Base-by-base conservation (phyloP, 2,329 filamentous ascomycete species). In the Pochonia chlamydosporia region DNA sequence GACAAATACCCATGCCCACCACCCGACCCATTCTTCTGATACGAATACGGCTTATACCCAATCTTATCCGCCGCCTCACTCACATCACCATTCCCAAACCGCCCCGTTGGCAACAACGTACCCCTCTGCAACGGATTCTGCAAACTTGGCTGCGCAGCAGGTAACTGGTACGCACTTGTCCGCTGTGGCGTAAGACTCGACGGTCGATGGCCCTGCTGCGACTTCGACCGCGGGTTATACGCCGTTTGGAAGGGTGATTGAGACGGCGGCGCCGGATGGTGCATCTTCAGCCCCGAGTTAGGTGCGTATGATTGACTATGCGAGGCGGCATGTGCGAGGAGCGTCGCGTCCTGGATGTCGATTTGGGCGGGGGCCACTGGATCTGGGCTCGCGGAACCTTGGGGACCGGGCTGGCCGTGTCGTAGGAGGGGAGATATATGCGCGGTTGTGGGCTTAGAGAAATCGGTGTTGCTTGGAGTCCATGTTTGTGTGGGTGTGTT, bases 11-110 rank as follows among this genome's bases (percentile, higher is more conserved):
- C 3, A 59, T 30, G 9, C 49, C 37, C 3, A 52, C n/a, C 49
- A 2, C 53, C 28, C 1, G 53, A 42, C 0, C 53, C 47, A 23
- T 44, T 53, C 24, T 47, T 56, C n/a, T 52, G 58, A n/a, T 60
- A 63, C n/a, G 60, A 52, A 46, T 64, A 62, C 9, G 67, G 62
- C 40, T 72, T 53, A 51, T 66, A 58, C 7, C 52, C 52, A 11
- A 60, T 54, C 26, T 57, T 59, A 9, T 50, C 49, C 20, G 50
- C 37, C 25, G 44, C 8, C 1, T 44, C 36, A n/a, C 43, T 42
- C 21, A 43, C 43, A 11, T 42, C 25, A 39, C 47, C 56, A 41
- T 52, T 53, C 6, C 54, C 54, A 35, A 39, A 41, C 18, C 26
- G 24, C 9, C 18, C 28, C 14, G 44, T 23, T 14, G 20, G 5